phyloP scores from a whole-genome alignment of 2,329 filamentous ascomycete genomes.

The Colletotrichum euphorbiae region DNA sequence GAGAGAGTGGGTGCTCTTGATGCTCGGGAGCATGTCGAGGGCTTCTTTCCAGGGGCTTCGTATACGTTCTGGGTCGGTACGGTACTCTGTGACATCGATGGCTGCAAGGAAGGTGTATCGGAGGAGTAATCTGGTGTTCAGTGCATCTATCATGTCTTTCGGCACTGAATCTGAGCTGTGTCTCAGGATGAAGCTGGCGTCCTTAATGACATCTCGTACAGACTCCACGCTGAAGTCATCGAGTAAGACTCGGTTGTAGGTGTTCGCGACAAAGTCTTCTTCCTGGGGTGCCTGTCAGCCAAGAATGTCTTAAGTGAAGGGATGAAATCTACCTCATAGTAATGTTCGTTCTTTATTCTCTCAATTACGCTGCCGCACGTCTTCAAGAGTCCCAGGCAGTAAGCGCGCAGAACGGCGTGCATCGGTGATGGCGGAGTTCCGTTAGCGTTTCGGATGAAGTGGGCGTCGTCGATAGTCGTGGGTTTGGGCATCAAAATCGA shows the following conservation, averaged over 20 bases:
- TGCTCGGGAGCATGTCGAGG: constrained; percentile 60
- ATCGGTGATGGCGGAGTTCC: constrained; percentile 54
- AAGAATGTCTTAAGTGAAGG: not conserved
- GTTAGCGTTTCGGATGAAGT: constrained; percentile 62
- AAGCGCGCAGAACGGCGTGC: constrained; percentile 79
- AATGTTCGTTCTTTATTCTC: constrained; percentile 84
- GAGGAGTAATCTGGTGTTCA: constrained; percentile 74
- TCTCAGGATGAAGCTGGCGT: constrained; percentile 65
- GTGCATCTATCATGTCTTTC: constrained; percentile 61
- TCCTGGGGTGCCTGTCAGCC: constrained; percentile 69
- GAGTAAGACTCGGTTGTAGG: constrained; percentile 84
- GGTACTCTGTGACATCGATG: constrained; percentile 60
- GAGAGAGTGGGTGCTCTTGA: constrained; percentile 71
- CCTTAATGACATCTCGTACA: constrained; percentile 66
- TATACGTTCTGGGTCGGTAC: constrained; percentile 58
- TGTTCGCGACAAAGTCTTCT: constrained; percentile 95
- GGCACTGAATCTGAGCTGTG: constrained; percentile 53
- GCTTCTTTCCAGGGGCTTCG: constrained; percentile 65
- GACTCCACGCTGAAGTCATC: constrained; percentile 68
- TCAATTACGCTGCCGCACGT: constrained; percentile 83
- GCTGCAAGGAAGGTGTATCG: constrained; percentile 72
- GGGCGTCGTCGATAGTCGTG: constrained; percentile 70
- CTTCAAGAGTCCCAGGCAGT: constrained; percentile 87
- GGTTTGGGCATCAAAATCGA: constrained; percentile 80
- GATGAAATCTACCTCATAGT: constrained; percentile 79